Percentiles rank a stretch among this genome's conserved stretches.
These are phyloP conservation scores for Coriolopsis trogii DNA, from an alignment of 1,284 basidiomycete species.

Conservation along the genomic window DNA sequence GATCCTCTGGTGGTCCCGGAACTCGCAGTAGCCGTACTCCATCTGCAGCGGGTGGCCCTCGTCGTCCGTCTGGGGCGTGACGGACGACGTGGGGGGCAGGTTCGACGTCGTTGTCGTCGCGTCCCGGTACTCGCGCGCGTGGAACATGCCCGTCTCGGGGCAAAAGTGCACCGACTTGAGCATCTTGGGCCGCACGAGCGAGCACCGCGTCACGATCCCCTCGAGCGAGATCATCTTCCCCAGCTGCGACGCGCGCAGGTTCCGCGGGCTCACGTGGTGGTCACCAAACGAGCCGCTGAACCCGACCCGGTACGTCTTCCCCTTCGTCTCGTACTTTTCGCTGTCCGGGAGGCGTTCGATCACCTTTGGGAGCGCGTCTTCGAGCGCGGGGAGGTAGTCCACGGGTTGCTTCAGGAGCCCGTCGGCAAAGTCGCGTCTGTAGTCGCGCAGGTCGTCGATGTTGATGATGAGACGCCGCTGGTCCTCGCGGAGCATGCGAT, in stretches of 20 bases:
- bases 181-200: conserved; percentile 98
- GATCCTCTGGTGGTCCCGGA: conserved; percentile 96
- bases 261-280: conserved; percentile 96
- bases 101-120: conserved; percentile 85
- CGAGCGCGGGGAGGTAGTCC: conserved; percentile 91
- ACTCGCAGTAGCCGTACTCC: conserved; percentile 92
- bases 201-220: conserved; percentile 98
- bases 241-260: conserved; percentile 85
- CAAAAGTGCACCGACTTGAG: conserved; percentile 97
- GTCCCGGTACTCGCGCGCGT: conserved; percentile 92
- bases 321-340: conserved; percentile 82
- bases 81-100: conserved; percentile 87
- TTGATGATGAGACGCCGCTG: conserved; percentile 94
- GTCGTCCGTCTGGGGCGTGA: conserved; percentile 91
- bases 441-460: conserved; percentile 95
- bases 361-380: conserved; percentile 80
- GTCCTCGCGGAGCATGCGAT: conserved; percentile 83
- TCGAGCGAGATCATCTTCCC: conserved; percentile 97
- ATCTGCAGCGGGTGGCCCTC: conserved; percentile 87
- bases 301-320: conserved; percentile 87
- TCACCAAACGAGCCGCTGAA: conserved; percentile 98
- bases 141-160: conserved; percentile 83
- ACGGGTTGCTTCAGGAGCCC: conserved; percentile 89
- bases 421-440: conserved; percentile 81
- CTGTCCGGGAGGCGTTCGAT: conserved; percentile 79